Evolutionary conservation across 2,329 filamentous ascomycete species (phyloP).

Genomic region (Cladophialophora carrionii): DNA sequence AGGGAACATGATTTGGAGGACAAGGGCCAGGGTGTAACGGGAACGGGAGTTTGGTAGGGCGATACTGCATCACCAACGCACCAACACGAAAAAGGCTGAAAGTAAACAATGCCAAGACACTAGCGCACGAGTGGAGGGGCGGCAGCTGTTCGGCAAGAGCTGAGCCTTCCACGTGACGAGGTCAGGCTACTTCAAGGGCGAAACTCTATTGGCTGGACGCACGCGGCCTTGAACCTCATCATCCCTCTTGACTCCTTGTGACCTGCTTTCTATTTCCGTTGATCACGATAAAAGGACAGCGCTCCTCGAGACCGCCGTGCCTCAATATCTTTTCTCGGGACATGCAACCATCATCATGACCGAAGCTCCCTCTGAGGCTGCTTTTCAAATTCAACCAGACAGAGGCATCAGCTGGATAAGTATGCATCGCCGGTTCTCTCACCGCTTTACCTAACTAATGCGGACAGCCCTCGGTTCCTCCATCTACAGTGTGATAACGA

Average conservation of each 20-base stretch:
- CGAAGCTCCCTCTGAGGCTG: conserved; percentile 21
- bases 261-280: conserved; percentile 15
- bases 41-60: neutral
- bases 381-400: conserved; percentile 67
- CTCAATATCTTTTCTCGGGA: neutral
- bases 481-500: conserved; percentile 83
- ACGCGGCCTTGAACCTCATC: neutral
- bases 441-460: conserved; percentile 2
- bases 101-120: conserved; percentile 28
- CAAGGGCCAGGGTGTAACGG: conserved; percentile 12
- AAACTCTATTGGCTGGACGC: neutral
- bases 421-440: conserved; percentile 40
- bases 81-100: conserved; percentile 16
- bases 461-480: conserved; percentile 79
- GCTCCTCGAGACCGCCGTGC: neutral
- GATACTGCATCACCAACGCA: neutral
- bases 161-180: neutral
- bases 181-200: neutral
- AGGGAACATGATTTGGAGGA: neutral
- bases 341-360: conserved; percentile 28
- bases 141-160: neutral
- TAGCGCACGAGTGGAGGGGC: neutral
- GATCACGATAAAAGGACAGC: conserved; percentile 8
- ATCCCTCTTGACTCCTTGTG: conserved; percentile 17
- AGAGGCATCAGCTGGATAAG: conserved; percentile 67